Evolutionary conservation across 495 filamentous ascomycete species (phyloP).

Genomic region (Annulohypoxylon nitens): DNA sequence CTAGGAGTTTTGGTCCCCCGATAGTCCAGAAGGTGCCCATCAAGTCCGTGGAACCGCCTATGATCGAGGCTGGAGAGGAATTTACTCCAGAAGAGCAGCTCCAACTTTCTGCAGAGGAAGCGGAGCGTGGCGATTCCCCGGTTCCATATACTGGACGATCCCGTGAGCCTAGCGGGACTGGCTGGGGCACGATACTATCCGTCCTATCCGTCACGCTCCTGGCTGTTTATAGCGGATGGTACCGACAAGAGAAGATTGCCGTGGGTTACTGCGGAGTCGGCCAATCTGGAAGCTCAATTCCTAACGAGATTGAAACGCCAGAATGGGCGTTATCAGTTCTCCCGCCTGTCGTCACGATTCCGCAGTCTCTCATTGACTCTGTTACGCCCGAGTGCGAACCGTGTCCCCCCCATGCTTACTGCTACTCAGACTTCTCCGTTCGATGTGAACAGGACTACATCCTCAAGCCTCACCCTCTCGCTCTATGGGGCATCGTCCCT

Average conservation of each 20-base stretch:
- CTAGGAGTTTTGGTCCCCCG: conserved; percentile 65
- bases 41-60: conserved; percentile 51
- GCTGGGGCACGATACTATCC: conserved; percentile 68
- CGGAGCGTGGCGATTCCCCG: conserved; percentile 55
- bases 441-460: conserved; percentile 90
- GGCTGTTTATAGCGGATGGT: conserved; percentile 81
- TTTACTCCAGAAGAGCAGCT: conserved; percentile 92
- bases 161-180: conserved; percentile 45
- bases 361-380: conserved; percentile 74
- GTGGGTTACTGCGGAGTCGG: conserved; percentile 96
- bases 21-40: conserved; percentile 12
- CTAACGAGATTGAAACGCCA: conserved; percentile 58
- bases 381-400: conserved; percentile 89
- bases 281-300: conserved; percentile 56
- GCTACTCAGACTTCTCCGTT: conserved; percentile 80
- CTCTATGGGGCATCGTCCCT: conserved; percentile 83
- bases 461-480: conserved; percentile 84
- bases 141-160: conserved; percentile 42
- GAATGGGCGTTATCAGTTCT: conserved; percentile 57
- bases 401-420: conserved; percentile 92
- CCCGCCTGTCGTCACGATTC: conserved; percentile 56
- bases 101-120: conserved; percentile 74
- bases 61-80: conserved; percentile 80
- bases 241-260: conserved; percentile 91
- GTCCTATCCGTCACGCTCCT: conserved; percentile 75